Percentiles rank a stretch among this genome's conserved stretches.
Evolutionary conservation across 2,329 filamentous ascomycete species (phyloP).

Genomic region (Fusarium fujikuroi): DNA sequence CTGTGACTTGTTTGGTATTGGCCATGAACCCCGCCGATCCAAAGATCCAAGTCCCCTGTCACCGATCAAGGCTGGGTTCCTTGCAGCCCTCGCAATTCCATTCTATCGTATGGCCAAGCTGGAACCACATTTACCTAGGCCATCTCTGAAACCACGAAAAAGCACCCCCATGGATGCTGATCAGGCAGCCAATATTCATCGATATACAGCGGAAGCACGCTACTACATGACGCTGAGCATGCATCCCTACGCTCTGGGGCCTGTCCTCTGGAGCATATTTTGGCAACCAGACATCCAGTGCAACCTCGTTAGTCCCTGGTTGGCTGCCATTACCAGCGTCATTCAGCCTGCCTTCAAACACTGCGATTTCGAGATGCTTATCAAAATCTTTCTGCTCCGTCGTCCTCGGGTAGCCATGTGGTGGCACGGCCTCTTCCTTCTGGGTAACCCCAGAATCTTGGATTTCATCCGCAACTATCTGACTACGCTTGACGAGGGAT

Average conservation of each 20-base stretch:
- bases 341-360: constrained; percentile 35
- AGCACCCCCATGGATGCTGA: constrained; percentile 6
- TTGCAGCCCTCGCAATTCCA: constrained; percentile 42
- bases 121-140: constrained; percentile 37
- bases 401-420: constrained; percentile 44
- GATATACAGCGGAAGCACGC: constrained; percentile 34
- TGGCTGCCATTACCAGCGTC: constrained; percentile 39
- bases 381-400: constrained; percentile 40
- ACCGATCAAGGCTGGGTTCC: constrained; percentile 42
- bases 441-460: constrained; percentile 34
- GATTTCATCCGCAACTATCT: constrained; percentile 42
- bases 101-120: constrained; percentile 45
- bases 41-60: constrained; percentile 26
- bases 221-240: constrained; percentile 49
- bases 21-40: constrained; percentile 23
- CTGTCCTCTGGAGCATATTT: constrained; percentile 47
- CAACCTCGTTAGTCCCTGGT: constrained; percentile 47
- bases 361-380: constrained; percentile 39
- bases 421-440: constrained; percentile 46
- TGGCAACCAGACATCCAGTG: constrained; percentile 47
- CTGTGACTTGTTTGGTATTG: constrained; percentile 42
- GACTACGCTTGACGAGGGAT: constrained; percentile 43
- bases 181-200: constrained; percentile 26
- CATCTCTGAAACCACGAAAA: constrained; percentile 19
- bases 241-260: constrained; percentile 40